Percentiles rank a stretch among this genome's conserved stretches.
Evolutionary conservation across 1,284 basidiomycete genomes (phyloP).

Genomic region (Cronartium ribicola): DNA sequence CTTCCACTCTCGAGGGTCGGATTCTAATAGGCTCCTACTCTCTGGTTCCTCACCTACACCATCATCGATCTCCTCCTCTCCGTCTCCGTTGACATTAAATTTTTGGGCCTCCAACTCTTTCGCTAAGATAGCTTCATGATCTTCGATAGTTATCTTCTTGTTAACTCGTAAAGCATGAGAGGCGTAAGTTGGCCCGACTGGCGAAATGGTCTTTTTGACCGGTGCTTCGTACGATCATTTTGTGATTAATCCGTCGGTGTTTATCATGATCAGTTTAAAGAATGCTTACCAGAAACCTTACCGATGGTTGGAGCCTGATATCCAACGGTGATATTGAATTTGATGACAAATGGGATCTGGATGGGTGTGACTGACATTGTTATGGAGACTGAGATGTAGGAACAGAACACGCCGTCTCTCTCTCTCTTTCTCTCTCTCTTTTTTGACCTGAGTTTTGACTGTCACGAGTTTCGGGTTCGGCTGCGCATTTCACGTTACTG

Average conservation of each 20-base stretch:
- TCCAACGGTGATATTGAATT: conserved; percentile 18
- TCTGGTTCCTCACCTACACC: conserved; percentile 92
- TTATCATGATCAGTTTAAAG: neutral
- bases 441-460: too few relatives aligned
- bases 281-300: conserved; percentile 15
- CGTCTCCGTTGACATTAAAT: conserved; percentile 59
- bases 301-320: conserved; percentile 12
- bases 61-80: conserved; percentile 64
- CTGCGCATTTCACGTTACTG: too few relatives aligned
- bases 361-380: neutral
- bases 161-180: conserved; percentile 16
- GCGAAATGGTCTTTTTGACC: neutral
- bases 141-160: conserved; percentile 26
- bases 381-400: neutral
- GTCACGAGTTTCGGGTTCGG: too few relatives aligned
- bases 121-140: conserved; percentile 23
- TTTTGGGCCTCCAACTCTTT: conserved; percentile 54
- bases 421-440: too few relatives aligned
- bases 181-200: conserved; percentile 26
- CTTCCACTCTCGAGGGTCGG: conserved; percentile 99
- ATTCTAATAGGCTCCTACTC: conserved; percentile 63
- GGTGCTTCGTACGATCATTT: neutral
- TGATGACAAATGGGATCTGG: conserved; percentile 8
- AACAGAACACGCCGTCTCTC: neutral
- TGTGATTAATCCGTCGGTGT: neutral